A percentile compares a stretch with the other conserved stretches of the same genome.
Evolutionary conservation across 78 protist species (phyloP).

Genomic region (Fonticula alba): DNA sequence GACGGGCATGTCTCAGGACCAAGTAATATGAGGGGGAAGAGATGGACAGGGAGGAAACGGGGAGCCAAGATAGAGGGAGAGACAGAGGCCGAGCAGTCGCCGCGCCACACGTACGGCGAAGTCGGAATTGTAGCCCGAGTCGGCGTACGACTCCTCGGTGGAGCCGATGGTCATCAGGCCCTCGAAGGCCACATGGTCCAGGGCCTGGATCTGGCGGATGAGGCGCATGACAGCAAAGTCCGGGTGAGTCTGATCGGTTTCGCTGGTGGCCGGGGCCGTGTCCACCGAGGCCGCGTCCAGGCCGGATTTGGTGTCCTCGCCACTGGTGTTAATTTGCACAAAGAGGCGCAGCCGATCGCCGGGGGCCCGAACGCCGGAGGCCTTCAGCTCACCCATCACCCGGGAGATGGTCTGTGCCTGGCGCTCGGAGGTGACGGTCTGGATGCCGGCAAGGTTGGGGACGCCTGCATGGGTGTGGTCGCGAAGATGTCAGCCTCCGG

Average conservation of each 20-base stretch:
- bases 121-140: too few species aligned
- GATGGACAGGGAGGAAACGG: too few species aligned
- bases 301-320: slow-evolving; percentile 31
- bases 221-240: slow-evolving; percentile 1
- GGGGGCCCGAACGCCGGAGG: background rate
- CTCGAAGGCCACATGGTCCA: slow-evolving; percentile 4
- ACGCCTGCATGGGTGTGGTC: background rate
- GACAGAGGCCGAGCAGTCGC: background rate
- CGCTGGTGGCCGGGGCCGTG: background rate
- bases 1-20: too few species aligned
- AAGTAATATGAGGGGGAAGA: too few species aligned
- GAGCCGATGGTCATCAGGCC: slow-evolving; percentile 73
- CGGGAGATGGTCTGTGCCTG: slow-evolving; percentile 20
- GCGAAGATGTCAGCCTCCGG: background rate
- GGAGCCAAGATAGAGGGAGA: too few species aligned
- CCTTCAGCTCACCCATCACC: too few species aligned
- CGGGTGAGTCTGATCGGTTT: background rate
- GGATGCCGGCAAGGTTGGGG: slow-evolving; percentile 9
- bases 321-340: slow-evolving; percentile 44
- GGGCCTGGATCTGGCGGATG: slow-evolving; percentile 9
- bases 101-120: too few species aligned
- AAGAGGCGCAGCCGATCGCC: slow-evolving; percentile 5
- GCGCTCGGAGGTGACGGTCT: slow-evolving; percentile 30
- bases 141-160: background rate
- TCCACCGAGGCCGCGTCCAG: background rate